Evolutionary conservation across 2,329 filamentous ascomycete genomes (phyloP).

Genomic region (Rhinocladiella similis): DNA sequence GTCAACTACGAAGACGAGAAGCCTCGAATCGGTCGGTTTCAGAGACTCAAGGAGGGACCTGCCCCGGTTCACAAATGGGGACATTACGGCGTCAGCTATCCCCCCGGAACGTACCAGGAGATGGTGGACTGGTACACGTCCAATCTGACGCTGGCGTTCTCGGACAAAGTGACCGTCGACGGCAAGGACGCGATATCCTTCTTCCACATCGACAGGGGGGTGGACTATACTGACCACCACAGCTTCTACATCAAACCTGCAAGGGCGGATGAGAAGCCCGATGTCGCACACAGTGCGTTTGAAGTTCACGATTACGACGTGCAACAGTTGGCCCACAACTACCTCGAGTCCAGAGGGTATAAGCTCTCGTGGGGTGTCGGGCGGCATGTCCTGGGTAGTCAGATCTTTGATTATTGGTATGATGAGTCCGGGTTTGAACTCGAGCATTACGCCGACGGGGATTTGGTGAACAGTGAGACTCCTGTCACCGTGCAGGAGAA

Average conservation of each 20-base stretch:
- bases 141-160: constrained; percentile 48
- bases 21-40: constrained; percentile 37
- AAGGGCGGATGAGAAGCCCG: constrained; percentile 31
- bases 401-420: constrained; percentile 73
- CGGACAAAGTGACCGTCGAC: constrained; percentile 42
- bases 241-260: constrained; percentile 43
- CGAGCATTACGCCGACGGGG: constrained; percentile 71
- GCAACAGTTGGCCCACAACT: constrained; percentile 69
- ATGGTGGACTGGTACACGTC: constrained; percentile 45
- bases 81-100: constrained; percentile 46
- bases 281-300: constrained; percentile 68
- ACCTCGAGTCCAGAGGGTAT: constrained; percentile 63
- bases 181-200: constrained; percentile 42
- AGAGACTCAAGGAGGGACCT: constrained; percentile 46
- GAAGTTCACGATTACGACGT: constrained; percentile 72
- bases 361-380: constrained; percentile 70
- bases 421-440: constrained; percentile 56
- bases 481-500: constrained; percentile 23
- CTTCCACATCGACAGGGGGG: constrained; percentile 51
- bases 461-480: constrained; percentile 40
- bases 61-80: constrained; percentile 51
- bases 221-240: constrained; percentile 51
- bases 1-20: constrained; percentile 39
- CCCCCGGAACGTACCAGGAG: constrained; percentile 33
- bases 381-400: constrained; percentile 64